phyloP scores from a whole-genome alignment of 192 early-diverging fungal species.

The Linnemannia hyalina region DNA sequence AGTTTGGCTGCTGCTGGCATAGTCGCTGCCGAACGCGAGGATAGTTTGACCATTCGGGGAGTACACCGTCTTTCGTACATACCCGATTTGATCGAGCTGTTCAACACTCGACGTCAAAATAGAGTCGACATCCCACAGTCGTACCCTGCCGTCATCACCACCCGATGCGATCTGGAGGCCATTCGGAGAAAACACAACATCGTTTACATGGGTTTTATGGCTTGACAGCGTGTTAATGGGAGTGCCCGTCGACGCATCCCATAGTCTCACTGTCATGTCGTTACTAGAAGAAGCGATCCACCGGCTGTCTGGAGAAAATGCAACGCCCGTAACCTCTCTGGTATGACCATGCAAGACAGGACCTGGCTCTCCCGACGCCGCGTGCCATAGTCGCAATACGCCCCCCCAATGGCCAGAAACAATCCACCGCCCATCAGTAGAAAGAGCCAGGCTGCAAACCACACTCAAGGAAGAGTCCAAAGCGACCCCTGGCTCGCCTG shows the following conservation, averaged over 20 bases:
- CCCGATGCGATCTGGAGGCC: slow-evolving; percentile 12
- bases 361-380: not conserved
- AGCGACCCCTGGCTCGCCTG: not conserved
- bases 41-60: not conserved
- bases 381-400: not conserved
- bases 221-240: not conserved
- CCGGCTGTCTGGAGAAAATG: not conserved
- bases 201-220: not conserved
- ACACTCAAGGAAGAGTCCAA: not conserved
- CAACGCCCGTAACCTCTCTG: not conserved
- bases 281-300: slow-evolving; percentile 9
- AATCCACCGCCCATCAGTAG: not conserved
- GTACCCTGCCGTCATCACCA: not conserved
- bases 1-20: too few species aligned
- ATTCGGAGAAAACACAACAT: not conserved
- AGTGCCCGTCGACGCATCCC: not conserved
- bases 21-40: not conserved
- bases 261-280: not conserved
- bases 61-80: not conserved
- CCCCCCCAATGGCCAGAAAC: not conserved
- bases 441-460: not conserved
- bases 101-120: not conserved
- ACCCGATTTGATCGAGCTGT: not conserved
- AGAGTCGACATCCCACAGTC: not conserved
- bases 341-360: not conserved